Percentiles rank a stretch among this genome's conserved stretches.
phyloP scores from a whole-genome alignment of 495 filamentous ascomycete species.

The Aeminium ludgeri region DNA sequence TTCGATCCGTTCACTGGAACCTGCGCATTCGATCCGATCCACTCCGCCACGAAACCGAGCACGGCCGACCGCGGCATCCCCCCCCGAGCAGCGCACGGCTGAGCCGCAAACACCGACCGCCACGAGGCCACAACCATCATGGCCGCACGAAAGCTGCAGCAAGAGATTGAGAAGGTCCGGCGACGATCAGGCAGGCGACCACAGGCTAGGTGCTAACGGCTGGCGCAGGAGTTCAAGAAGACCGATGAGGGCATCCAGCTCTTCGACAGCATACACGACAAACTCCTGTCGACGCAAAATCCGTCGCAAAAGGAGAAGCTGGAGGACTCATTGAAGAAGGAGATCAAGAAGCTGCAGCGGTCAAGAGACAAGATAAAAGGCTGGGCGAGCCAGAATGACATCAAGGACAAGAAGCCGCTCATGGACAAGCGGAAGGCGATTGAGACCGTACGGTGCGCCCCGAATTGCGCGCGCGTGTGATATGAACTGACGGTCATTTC shows the following conservation, averaged over 20 bases:
- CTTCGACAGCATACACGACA: conserved; percentile 89
- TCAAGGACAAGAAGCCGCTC: conserved; percentile 95
- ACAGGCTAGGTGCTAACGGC: background rate
- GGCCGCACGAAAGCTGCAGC: conserved; percentile 86
- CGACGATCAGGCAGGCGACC: background rate
- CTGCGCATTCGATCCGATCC: background rate
- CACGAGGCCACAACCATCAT: conserved; percentile 36
- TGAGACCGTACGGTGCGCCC: conserved; percentile 53
- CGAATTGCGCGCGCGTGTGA: background rate
- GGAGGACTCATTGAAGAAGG: conserved; percentile 90
- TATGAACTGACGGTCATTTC: conserved; percentile 20
- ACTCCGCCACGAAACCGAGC: background rate
- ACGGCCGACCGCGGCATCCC: background rate
- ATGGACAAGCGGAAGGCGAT: conserved; percentile 86
- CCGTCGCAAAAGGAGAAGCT: conserved; percentile 93
- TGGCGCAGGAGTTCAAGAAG: conserved; percentile 71
- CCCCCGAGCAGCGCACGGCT: conserved; percentile 1
- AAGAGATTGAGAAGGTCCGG: conserved; percentile 13
- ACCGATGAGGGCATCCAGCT: conserved; percentile 78
- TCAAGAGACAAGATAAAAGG: conserved; percentile 97
- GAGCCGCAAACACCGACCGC: conserved; percentile 3
- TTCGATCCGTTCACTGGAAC: background rate
- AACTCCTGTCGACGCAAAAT: conserved; percentile 80
- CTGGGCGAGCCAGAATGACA: conserved; percentile 92
- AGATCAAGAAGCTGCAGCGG: conserved; percentile 98